Evolutionary conservation across 2,329 filamentous ascomycete species (phyloP).

Genomic region (Claviceps humidiphila): DNA sequence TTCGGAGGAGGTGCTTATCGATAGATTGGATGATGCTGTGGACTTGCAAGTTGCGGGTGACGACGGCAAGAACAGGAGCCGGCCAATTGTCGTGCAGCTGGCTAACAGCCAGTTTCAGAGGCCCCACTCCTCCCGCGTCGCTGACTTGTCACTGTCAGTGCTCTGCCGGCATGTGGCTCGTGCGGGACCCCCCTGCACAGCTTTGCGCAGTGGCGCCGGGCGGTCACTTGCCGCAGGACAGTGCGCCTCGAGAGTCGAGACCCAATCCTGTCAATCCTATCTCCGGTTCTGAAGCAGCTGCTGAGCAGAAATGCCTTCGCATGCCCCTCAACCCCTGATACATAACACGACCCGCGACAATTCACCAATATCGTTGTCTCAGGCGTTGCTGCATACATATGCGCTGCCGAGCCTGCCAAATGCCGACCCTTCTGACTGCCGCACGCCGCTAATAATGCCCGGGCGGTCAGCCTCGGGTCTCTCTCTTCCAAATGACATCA

Average conservation of each 20-base stretch:
- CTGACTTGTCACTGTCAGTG: too few relatives aligned
- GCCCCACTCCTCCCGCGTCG: too few relatives aligned
- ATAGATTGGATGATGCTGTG: background rate
- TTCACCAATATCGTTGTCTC: background rate
- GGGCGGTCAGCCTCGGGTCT: background rate
- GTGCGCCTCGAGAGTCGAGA: too few relatives aligned
- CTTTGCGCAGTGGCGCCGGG: too few relatives aligned
- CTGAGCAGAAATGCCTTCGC: slow-evolving; percentile 2
- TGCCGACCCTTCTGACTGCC: background rate
- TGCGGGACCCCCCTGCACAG: too few relatives aligned
- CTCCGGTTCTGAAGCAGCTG: too few relatives aligned
- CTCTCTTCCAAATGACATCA: slow-evolving; percentile 6
- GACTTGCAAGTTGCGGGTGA: background rate
- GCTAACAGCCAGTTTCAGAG: too few relatives aligned
- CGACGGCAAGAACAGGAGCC: background rate
- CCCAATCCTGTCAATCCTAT: too few relatives aligned
- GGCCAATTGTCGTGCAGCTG: too few relatives aligned
- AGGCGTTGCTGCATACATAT: background rate
- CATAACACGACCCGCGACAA: background rate
- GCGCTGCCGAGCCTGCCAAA: background rate
- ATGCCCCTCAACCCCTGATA: slow-evolving; percentile 1
- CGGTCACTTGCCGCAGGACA: too few relatives aligned
- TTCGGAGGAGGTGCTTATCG: slow-evolving; percentile 2
- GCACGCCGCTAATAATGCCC: slow-evolving; percentile 5
- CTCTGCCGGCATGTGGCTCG: too few relatives aligned